phyloP scores from a whole-genome alignment of 2,329 filamentous ascomycete genomes.

The Talaromyces sp. region DNA sequence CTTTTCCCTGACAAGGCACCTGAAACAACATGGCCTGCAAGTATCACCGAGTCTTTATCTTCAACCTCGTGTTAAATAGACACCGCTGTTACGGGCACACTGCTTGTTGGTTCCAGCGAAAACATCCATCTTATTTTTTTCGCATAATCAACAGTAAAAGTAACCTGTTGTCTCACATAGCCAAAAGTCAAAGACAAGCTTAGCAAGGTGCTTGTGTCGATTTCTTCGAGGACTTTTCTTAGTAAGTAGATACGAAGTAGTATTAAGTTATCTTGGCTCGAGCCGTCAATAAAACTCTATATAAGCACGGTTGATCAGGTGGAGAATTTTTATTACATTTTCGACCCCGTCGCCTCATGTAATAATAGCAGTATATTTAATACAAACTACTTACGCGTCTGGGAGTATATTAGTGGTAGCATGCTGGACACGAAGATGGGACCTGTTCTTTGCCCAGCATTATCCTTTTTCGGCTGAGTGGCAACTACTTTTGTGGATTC shows the following conservation, averaged over 20 bases:
- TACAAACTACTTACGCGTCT: neutral
- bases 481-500: neutral
- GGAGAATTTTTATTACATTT: neutral
- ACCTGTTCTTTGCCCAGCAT: no score
- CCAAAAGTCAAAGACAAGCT: neutral
- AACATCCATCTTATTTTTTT: no score
- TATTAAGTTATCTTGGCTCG: neutral
- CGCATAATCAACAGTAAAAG: no score
- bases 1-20: no score
- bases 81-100: no score
- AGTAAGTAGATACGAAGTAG: neutral
- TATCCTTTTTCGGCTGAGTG: no score
- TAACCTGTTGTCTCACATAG: neutral
- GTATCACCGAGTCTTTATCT: neutral
- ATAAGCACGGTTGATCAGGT: neutral
- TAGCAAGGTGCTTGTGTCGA: no score
- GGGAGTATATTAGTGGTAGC: no score
- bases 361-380: neutral
- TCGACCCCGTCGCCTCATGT: neutral
- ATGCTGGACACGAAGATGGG: no score
- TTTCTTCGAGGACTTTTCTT: neutral
- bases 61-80: neutral
- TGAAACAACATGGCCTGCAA: neutral
- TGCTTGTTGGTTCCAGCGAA: neutral
- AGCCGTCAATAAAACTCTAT: neutral